phyloP scores from a whole-genome alignment of 1,284 basidiomycete genomes.

The Kalmanozyma brasiliensis region DNA sequence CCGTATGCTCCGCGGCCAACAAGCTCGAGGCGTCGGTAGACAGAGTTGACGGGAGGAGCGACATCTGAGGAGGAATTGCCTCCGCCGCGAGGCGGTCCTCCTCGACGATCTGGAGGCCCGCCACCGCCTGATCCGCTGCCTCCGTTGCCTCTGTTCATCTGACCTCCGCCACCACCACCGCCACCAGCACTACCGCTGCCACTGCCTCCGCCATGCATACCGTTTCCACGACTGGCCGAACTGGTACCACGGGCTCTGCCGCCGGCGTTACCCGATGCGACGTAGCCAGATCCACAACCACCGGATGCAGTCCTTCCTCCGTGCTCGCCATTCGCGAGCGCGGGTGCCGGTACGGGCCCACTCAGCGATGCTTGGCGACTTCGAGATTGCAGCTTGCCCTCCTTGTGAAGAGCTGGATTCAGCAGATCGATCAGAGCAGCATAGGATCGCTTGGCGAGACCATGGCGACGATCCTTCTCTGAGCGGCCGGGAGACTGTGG shows the following conservation, averaged over 20 bases:
- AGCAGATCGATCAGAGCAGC: slow-evolving; percentile 44
- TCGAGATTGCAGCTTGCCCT: slow-evolving; percentile 16
- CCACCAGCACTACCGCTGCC: slow-evolving; percentile 9
- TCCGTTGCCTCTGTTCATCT: slow-evolving; percentile 18
- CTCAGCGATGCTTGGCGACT: slow-evolving; percentile 13
- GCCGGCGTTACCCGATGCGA: slow-evolving; percentile 6
- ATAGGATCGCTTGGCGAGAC: slow-evolving; percentile 45
- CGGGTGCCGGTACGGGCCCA: slow-evolving; percentile 2
- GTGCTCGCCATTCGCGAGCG: slow-evolving; percentile 22
- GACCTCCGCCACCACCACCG: slow-evolving; percentile 6
- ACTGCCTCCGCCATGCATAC: slow-evolving; percentile 7
- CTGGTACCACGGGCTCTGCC: slow-evolving; percentile 22
- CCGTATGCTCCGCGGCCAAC: slow-evolving; percentile 66
- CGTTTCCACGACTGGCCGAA: slow-evolving; percentile 10
- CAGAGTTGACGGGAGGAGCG: slow-evolving; percentile 35
- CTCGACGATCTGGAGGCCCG: slow-evolving; percentile 36
- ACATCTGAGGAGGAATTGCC: slow-evolving; percentile 19
- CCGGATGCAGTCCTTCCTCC: slow-evolving; percentile 20
- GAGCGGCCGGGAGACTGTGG: slow-evolving; percentile 21
- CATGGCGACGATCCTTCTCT: slow-evolving; percentile 24
- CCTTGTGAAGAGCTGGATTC: slow-evolving; percentile 42
- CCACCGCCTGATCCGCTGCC: slow-evolving; percentile 38
- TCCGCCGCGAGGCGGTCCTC: slow-evolving; percentile 17
- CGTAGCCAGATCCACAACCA: slow-evolving; percentile 3
- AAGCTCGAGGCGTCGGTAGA: slow-evolving; percentile 61